Percentiles rank a stretch among this genome's conserved stretches.
Conservation (phyloP, 257 asterid genomes). For the Nicotiana noctiflora region DNA sequence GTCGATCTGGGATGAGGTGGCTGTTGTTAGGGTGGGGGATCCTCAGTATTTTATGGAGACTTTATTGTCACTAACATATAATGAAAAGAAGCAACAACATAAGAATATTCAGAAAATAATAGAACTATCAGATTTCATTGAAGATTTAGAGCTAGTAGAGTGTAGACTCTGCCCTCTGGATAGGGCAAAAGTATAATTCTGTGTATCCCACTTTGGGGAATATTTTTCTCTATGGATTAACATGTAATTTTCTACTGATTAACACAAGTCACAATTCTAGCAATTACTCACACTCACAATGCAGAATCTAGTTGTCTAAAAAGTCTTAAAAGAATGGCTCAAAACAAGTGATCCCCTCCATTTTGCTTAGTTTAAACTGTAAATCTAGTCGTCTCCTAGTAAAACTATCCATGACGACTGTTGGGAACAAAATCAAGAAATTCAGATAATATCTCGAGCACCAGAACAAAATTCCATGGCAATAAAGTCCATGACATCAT, state of each 20-base stretch:
- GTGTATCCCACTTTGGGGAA: not conserved
- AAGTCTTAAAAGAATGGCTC: not conserved
- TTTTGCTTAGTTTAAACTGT: not conserved
- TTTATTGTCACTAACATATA: not conserved
- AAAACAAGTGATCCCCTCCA: not conserved
- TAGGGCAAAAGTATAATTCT: not conserved
- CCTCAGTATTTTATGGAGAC: not conserved
- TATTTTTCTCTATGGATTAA: not conserved
- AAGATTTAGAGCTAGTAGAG: not conserved
- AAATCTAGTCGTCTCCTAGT: not conserved
- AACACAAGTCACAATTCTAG: not conserved
- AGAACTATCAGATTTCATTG: not conserved
- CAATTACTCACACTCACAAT: not conserved
- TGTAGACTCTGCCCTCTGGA: not conserved
- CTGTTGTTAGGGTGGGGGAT: not conserved
- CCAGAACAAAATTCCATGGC: conserved; percentile 1
- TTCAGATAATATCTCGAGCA: not conserved
- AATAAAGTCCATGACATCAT: conserved; percentile 6
- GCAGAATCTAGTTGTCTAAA: not conserved
- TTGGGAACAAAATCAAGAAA: not conserved
- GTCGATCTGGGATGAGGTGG: not conserved
- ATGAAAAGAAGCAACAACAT: not conserved
- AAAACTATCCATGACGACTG: not conserved
- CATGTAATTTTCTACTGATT: not conserved
- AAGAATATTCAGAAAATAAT: not conserved